These are phyloP conservation scores for Aspergillus sergii DNA, from an alignment of 2,329 filamentous ascomycete species.

Conservation along the genomic window DNA sequence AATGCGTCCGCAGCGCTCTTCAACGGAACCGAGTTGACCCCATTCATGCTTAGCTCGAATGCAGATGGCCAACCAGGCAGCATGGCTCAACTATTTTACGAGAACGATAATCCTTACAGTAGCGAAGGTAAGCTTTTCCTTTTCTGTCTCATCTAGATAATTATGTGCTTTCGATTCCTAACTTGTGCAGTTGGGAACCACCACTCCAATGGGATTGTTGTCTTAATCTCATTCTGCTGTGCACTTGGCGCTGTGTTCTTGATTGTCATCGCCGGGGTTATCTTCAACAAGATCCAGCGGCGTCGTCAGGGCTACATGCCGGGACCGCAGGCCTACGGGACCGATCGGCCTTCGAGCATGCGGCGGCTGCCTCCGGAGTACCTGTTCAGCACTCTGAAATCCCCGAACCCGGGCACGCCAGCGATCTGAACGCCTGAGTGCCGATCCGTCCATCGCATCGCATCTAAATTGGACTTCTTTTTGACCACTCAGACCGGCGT, in stretches of 20 bases:
- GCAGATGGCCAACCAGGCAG: constrained; percentile 68
- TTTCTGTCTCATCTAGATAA: neutral
- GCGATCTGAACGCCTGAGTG: constrained; percentile 30
- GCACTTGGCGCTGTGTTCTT: constrained; percentile 52
- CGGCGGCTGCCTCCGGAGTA: constrained; percentile 50
- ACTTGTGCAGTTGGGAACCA: constrained; percentile 31
- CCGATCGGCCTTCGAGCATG: constrained; percentile 50
- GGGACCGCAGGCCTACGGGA: constrained; percentile 47
- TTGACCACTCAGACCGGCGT: constrained; percentile 27
- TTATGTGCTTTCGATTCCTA: neutral
- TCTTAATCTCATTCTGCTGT: constrained; percentile 51
- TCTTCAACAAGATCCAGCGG: constrained; percentile 51
- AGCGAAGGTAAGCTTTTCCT: constrained; percentile 56
- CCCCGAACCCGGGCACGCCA: constrained; percentile 38
- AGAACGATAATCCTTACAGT: constrained; percentile 76
- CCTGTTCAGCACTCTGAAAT: constrained; percentile 45
- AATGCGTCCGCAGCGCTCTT: constrained; percentile 84
- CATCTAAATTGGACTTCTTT: constrained; percentile 19
- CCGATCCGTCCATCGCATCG: constrained; percentile 6
- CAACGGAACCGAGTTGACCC: constrained; percentile 76
- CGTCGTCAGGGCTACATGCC: constrained; percentile 50
- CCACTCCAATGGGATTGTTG: constrained; percentile 49
- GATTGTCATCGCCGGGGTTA: constrained; percentile 49
- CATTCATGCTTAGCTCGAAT: constrained; percentile 78
- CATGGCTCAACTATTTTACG: constrained; percentile 79